Percentiles rank a stretch among this genome's conserved stretches.
These are phyloP conservation scores for Ballota nigra DNA, from an alignment of 257 asterid genomes.

Conservation along the genomic window DNA sequence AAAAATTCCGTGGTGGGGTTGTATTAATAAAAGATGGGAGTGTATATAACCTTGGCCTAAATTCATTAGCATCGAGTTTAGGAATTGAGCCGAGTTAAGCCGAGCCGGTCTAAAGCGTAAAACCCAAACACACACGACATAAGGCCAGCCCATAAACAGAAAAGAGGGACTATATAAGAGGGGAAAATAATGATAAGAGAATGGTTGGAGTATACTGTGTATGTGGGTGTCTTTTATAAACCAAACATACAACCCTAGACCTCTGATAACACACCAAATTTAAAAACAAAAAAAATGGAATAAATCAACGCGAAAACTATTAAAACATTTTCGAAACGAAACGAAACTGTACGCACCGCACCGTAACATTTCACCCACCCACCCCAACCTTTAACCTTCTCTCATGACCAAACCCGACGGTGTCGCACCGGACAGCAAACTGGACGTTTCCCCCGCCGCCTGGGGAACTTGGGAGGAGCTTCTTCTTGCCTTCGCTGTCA, in stretches of 20 bases:
- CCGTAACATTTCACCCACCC: constrained; percentile 10
- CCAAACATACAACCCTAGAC: constrained; percentile 35
- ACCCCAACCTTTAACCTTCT: constrained; percentile 6
- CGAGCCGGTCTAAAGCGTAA: too few species aligned
- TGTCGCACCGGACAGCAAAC: constrained; percentile 33
- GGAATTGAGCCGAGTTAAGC: too few species aligned
- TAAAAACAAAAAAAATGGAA: background rate
- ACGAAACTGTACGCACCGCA: constrained; percentile 40
- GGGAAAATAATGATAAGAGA: background rate
- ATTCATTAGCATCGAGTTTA: too few species aligned
- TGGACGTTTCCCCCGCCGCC: constrained; percentile 32
- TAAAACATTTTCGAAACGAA: constrained; percentile 8
- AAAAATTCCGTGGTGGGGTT: too few species aligned
- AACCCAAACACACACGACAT: too few species aligned
- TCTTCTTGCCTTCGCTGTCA: constrained; percentile 79
- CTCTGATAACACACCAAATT: constrained; percentile 27
- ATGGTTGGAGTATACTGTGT: background rate
- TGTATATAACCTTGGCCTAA: too few species aligned
- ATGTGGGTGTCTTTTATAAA: background rate
- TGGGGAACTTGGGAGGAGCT: constrained; percentile 91
- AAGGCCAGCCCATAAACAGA: too few species aligned
- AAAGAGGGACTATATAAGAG: too few species aligned
- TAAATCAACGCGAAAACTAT: constrained; percentile 17
- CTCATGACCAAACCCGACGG: constrained; percentile 54
- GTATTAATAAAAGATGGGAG: too few species aligned